Evolutionary conservation across 2,329 filamentous ascomycete genomes (phyloP), one percentile per base, ranked within the genome.

Genomic region (Aspergillus flavus): DNA sequence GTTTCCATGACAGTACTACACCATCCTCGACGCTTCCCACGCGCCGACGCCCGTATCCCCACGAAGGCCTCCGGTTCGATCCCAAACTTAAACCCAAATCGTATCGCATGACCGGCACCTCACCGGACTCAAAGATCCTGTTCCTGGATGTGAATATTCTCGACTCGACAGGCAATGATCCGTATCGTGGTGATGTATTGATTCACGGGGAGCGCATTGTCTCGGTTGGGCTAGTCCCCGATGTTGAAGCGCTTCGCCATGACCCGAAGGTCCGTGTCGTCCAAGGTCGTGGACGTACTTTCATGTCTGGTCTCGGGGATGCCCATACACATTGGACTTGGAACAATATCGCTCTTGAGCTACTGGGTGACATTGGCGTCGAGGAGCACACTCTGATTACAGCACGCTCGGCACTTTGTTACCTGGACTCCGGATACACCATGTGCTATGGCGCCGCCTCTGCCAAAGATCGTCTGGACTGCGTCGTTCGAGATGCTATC

Each of bases 221-320:
- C 7, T 58, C 70, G 21, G 78, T 79, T 6, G 78, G 78, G 16
- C 63, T 58, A 2, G 75, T 81, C 16, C 72, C 75, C 1, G 66
- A 73, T 36, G 69, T 73, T 19, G 71, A 73, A 10, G 52, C 64
- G 3, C 67, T 79, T 1, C 58, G 64, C 12, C 65, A 68, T 28
- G 71, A 79, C 39, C 63, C 73, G 6, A 73, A 71, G 28, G 75
- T 81, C 11, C 73, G 76, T 39, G 70, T 78, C 32, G 71, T 82
- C 52, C 60, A 79, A 6, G 81, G 80, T 1, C 69, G 69, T 16
- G 80, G 80, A 1, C 72, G 81, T 23, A 84, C 82, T 1, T 66
- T 85, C 30, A 84, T 84, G 79, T 78, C 78, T n/a, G 83, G 83
- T 0, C 72, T 84, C 0, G 80, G 81, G 1, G 83, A 85, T 63